These are phyloP conservation scores for Tarenaya hassleriana DNA, from an alignment of 345 rosid genomes.

Conservation along the genomic window DNA sequence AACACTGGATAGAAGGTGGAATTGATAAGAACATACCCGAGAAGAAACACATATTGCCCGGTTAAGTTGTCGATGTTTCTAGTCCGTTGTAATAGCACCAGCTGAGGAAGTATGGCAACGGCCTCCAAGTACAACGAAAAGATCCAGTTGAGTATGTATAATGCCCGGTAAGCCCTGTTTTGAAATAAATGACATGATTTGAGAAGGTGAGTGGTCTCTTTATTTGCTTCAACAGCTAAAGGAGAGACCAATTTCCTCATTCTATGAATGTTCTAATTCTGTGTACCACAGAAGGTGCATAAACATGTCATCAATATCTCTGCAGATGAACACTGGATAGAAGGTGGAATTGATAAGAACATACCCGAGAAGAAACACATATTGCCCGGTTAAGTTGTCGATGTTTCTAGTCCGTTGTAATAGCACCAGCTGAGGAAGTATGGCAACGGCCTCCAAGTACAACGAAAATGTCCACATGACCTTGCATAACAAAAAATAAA, in stretches of 20 bases:
- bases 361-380: constrained; percentile 77
- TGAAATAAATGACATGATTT: background rate
- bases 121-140: constrained; percentile 78
- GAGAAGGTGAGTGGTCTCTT: too few relatives aligned
- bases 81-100: constrained; percentile 72
- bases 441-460: constrained; percentile 77
- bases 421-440: constrained; percentile 78
- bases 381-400: constrained; percentile 75
- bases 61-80: constrained; percentile 75
- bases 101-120: constrained; percentile 79
- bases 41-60: constrained; percentile 70
- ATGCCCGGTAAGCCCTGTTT: constrained; percentile 58
- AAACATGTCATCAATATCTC: too few relatives aligned
- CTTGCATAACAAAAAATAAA: constrained; percentile 29
- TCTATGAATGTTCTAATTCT: too few relatives aligned
- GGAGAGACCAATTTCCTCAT: too few relatives aligned
- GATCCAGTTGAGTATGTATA: constrained; percentile 57
- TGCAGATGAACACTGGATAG: too few relatives aligned
- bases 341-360: too few relatives aligned
- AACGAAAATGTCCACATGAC: constrained; percentile 73
- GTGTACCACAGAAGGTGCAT: too few relatives aligned
- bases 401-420: constrained; percentile 74
- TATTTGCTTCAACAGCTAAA: too few relatives aligned
- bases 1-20: too few relatives aligned
- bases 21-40: constrained; percentile 68